A percentile compares a stretch with the other conserved stretches of the same genome.
phyloP scores from a whole-genome alignment of 2,329 filamentous ascomycete species.

The Colletotrichum spinosum region DNA sequence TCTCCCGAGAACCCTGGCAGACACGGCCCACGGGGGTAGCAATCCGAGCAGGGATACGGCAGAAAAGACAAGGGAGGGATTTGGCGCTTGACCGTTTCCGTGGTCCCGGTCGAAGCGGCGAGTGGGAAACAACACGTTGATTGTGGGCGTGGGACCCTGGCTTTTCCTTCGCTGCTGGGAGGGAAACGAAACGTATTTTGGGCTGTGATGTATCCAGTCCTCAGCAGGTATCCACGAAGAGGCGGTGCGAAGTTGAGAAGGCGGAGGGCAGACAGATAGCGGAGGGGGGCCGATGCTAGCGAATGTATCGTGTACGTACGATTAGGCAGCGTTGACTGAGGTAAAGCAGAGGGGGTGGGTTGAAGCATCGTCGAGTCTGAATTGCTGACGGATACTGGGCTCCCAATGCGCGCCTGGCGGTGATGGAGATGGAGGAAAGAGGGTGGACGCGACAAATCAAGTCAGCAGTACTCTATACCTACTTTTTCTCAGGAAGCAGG shows the following conservation, averaged over 20 bases:
- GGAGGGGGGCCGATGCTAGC: background rate
- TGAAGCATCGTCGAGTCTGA: too few relatives aligned
- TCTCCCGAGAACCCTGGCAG: constrained; percentile 23
- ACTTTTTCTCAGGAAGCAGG: too few relatives aligned
- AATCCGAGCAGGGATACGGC: constrained; percentile 28
- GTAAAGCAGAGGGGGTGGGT: too few relatives aligned
- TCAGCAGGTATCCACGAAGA: background rate
- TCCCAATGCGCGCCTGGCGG: too few relatives aligned
- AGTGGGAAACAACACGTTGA: constrained; percentile 12
- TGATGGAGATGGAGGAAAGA: too few relatives aligned
- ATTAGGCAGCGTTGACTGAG: background rate
- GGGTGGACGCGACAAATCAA: too few relatives aligned
- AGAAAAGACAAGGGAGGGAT: constrained; percentile 15
- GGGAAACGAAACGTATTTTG: constrained; percentile 32
- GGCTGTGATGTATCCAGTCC: constrained; percentile 10
- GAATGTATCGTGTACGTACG: background rate
- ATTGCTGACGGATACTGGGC: too few relatives aligned
- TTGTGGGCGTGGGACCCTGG: constrained; percentile 20
- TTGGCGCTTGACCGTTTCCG: constrained; percentile 20
- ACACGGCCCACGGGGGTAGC: constrained; percentile 27
- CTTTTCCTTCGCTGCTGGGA: constrained; percentile 7
- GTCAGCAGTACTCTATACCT: too few relatives aligned
- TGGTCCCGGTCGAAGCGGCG: constrained; percentile 20
- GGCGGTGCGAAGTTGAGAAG: constrained; percentile 11
- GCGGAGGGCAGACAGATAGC: background rate